phyloP scores from a whole-genome alignment of 2,329 filamentous ascomycete genomes.

The Verruconis gallopava region DNA sequence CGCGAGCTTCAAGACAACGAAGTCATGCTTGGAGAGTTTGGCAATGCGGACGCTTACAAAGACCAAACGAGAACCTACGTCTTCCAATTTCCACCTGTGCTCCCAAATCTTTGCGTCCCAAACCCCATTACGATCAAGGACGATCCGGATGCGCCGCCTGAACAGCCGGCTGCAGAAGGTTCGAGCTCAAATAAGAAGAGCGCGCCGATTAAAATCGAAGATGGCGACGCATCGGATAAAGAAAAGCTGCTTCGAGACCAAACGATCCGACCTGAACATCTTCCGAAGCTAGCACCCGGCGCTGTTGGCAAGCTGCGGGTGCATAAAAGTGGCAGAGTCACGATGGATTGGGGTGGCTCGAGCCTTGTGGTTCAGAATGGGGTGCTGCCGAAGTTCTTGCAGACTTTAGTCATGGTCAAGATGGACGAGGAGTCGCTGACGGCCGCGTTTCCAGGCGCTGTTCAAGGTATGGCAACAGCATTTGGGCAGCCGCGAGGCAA shows the following conservation, averaged over 20 bases:
- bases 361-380: slow-evolving; percentile 45
- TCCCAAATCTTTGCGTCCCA: slow-evolving; percentile 39
- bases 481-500: slow-evolving; percentile 52
- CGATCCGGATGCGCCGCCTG: slow-evolving; percentile 14
- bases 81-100: slow-evolving; percentile 50
- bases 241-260: slow-evolving; percentile 11
- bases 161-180: slow-evolving; percentile 2
- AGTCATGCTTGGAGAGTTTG: slow-evolving; percentile 28
- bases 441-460: slow-evolving; percentile 1
- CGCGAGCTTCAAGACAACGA: slow-evolving; percentile 37
- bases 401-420: slow-evolving; percentile 41
- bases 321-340: slow-evolving; percentile 47
- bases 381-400: slow-evolving; percentile 42
- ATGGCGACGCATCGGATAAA: slow-evolving; percentile 13
- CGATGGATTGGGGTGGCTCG: slow-evolving; percentile 50
- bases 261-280: slow-evolving; percentile 17
- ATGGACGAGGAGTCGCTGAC: slow-evolving; percentile 17
- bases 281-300: slow-evolving; percentile 34
- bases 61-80: slow-evolving; percentile 39
- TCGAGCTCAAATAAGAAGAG: slow-evolving; percentile 12
- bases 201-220: slow-evolving; percentile 19
- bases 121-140: slow-evolving; percentile 17
- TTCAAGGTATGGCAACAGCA: slow-evolving; percentile 33
- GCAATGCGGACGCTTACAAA: slow-evolving; percentile 16
- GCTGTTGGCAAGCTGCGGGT: slow-evolving; percentile 48